These are phyloP conservation scores for Celoporthe dispersa DNA, from an alignment of 2,329 filamentous ascomycete genomes.

Conservation along the genomic window DNA sequence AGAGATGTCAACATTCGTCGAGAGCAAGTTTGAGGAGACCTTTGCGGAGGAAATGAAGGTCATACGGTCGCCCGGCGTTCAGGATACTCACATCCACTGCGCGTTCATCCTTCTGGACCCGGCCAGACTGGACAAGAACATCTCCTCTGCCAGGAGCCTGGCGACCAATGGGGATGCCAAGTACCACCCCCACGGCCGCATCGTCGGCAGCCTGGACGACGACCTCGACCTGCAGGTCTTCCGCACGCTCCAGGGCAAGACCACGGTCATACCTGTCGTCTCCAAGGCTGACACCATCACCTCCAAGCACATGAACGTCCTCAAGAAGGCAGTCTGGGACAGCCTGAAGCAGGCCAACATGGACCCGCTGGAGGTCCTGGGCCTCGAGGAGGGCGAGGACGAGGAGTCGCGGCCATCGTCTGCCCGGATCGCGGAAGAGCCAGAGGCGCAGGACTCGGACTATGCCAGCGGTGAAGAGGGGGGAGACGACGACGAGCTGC, in stretches of 20 bases:
- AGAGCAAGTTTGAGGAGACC: constrained; percentile 98
- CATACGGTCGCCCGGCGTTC: constrained; percentile 85
- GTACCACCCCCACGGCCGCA: constrained; percentile 45
- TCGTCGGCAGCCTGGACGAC: constrained; percentile 77
- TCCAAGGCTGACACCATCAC: constrained; percentile 97
- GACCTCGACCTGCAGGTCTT: constrained; percentile 90
- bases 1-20: constrained; percentile 88
- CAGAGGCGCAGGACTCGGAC: constrained; percentile 36
- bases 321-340: constrained; percentile 90
- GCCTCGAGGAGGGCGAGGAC: constrained; percentile 75
- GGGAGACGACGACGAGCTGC: constrained; percentile 41
- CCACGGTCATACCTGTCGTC: constrained; percentile 92
- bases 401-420: constrained; percentile 54
- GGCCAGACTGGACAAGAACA: constrained; percentile 79
- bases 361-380: constrained; percentile 85
- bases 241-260: constrained; percentile 87
- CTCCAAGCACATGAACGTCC: constrained; percentile 87
- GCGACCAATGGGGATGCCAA: constrained; percentile 56
- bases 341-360: constrained; percentile 84
- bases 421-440: constrained; percentile 59
- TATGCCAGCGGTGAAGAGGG: constrained; percentile 37
- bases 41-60: constrained; percentile 98
- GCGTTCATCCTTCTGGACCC: constrained; percentile 93
- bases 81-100: constrained; percentile 97
- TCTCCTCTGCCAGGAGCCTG: constrained; percentile 65